phyloP scores from a whole-genome alignment of 805 yeast species.

The Candida michaelii region DNA sequence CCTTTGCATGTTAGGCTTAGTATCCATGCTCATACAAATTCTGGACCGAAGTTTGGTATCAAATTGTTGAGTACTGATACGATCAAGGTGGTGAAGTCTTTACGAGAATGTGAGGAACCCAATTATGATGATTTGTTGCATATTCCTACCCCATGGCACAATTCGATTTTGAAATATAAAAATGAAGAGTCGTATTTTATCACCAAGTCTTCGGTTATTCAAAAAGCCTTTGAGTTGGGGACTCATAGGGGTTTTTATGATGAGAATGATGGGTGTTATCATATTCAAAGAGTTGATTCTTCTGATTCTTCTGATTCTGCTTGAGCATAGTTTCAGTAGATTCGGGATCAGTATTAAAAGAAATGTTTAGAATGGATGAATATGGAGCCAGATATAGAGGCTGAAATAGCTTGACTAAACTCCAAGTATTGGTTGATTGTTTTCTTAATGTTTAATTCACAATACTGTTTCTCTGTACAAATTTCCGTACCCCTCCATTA shows the following conservation, averaged over 20 bases:
- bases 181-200: constrained; percentile 32
- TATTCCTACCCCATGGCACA: constrained; percentile 70
- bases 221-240: constrained; percentile 19
- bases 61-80: constrained; percentile 43
- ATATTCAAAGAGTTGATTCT: not conserved
- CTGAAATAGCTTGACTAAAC: too few relatives aligned
- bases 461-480: too few relatives aligned
- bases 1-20: constrained; percentile 61
- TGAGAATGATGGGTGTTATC: constrained; percentile 14
- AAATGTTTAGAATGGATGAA: too few relatives aligned
- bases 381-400: too few relatives aligned
- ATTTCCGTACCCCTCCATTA: too few relatives aligned
- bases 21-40: constrained; percentile 59
- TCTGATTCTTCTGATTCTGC: too few relatives aligned
- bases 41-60: constrained; percentile 62
- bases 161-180: constrained; percentile 44
- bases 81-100: constrained; percentile 47
- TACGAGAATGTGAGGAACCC: constrained; percentile 42
- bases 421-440: too few relatives aligned
- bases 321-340: too few relatives aligned
- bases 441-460: too few relatives aligned
- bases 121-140: constrained; percentile 53
- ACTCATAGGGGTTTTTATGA: constrained; percentile 25
- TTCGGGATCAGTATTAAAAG: too few relatives aligned
- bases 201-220: constrained; percentile 23